phyloP scores from a whole-genome alignment of 2,329 filamentous ascomycete species.

The Daldinia eschscholtzii region DNA sequence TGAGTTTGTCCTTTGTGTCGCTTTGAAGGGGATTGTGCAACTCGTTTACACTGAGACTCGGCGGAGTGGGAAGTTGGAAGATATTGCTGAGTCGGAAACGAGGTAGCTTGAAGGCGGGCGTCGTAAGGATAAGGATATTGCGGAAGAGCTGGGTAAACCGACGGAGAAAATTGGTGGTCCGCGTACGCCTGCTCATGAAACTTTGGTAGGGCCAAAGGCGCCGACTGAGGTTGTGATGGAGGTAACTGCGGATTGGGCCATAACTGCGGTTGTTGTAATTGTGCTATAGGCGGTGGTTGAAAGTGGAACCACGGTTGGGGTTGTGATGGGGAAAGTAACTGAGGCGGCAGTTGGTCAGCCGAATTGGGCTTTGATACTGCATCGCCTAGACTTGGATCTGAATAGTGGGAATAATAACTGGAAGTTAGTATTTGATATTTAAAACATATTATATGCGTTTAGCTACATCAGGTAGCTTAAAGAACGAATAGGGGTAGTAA shows the following conservation, averaged over 20 bases:
- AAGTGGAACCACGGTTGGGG: not conserved
- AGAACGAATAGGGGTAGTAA: not conserved
- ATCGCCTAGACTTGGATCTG: not conserved
- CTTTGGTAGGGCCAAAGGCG: slow-evolving; percentile 11
- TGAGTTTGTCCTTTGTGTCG: slow-evolving; percentile 11
- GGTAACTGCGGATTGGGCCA: not conserved
- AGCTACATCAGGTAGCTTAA: not conserved
- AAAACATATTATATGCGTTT: not conserved
- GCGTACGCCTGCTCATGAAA: not conserved
- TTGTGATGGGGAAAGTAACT: not conserved
- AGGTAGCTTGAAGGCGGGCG: not conserved
- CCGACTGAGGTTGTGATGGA: not conserved
- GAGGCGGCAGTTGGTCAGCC: not conserved
- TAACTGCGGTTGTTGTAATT: not conserved
- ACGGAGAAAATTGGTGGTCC: slow-evolving; percentile 4
- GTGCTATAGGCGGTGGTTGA: not conserved
- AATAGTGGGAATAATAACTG: not conserved
- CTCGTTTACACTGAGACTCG: not conserved
- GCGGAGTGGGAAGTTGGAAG: not conserved
- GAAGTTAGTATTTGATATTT: not conserved
- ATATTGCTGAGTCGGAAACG: slow-evolving; percentile 1
- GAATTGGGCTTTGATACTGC: not conserved
- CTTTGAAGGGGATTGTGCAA: slow-evolving; percentile 15
- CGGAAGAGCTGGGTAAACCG: not conserved
- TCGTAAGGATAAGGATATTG: slow-evolving; percentile 5